Conservation (phyloP, 768 basidiomycete species). For the Tylopilus sp. region DNA sequence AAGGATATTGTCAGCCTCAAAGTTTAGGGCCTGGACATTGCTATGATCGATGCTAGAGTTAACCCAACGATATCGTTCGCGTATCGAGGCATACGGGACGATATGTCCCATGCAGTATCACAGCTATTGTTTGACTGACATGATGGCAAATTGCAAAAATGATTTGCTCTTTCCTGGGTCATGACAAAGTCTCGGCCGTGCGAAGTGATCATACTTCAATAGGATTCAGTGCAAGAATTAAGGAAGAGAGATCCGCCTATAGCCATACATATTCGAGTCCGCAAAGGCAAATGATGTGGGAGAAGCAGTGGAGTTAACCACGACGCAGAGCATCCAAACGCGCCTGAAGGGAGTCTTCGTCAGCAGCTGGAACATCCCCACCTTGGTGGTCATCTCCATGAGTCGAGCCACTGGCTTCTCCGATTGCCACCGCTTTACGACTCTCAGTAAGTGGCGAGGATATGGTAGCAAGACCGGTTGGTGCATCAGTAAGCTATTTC, state of each 20-base stretch:
- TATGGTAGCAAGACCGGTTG: conserved; percentile 62
- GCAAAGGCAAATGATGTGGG: conserved; percentile 4
- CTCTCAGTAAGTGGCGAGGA: conserved; percentile 59
- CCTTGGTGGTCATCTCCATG: conserved; percentile 38
- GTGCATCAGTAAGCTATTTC: conserved; percentile 75
- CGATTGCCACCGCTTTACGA: conserved; percentile 82
- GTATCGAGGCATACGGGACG: neutral
- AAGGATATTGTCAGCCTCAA: conserved; percentile 63
- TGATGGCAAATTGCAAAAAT: neutral
- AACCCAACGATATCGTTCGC: no score
- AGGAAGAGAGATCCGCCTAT: neutral
- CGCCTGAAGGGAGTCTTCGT: conserved; percentile 93
- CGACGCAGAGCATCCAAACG: conserved; percentile 85
- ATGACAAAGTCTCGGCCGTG: neutral
- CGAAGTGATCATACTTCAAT: neutral
- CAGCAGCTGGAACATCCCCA: conserved; percentile 48
- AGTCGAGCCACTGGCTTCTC: conserved; percentile 45
- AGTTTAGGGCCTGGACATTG: conserved; percentile 18
- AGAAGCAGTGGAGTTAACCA: conserved; percentile 38
- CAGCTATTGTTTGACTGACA: neutral
- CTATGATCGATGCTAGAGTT: neutral
- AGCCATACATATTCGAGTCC: conserved; percentile 5
- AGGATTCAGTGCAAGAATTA: neutral
- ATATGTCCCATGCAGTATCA: neutral
- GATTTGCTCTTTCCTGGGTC: neutral